Evolutionary conservation across 805 yeast species (phyloP).

Genomic region (Candida insectorum): DNA sequence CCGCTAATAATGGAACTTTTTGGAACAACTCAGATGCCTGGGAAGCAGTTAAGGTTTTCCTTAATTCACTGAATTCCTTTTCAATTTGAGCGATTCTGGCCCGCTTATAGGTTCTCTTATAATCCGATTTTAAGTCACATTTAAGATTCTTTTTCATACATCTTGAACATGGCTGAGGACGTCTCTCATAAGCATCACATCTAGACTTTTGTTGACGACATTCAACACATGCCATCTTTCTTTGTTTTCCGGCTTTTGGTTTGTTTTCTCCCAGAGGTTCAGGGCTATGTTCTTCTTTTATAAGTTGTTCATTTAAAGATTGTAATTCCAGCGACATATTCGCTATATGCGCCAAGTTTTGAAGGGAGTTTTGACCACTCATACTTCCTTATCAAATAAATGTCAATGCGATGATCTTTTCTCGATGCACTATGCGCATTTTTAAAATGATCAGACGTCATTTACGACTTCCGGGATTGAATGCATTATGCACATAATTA

Average conservation of each 20-base stretch:
- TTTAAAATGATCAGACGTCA: no score
- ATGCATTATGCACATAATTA: slow-evolving; percentile 7
- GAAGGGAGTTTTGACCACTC: slow-evolving; percentile 30
- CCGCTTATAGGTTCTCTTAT: slow-evolving; percentile 85
- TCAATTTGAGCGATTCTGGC: slow-evolving; percentile 84
- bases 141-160: slow-evolving; percentile 67
- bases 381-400: no score
- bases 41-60: slow-evolving; percentile 44
- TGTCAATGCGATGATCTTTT: no score
- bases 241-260: slow-evolving; percentile 22
- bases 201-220: slow-evolving; percentile 93
- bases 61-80: slow-evolving; percentile 67
- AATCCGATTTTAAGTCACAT: slow-evolving; percentile 76
- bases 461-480: no score
- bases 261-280: background rate
- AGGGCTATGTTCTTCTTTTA: slow-evolving; percentile 8
- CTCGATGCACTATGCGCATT: no score
- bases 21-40: slow-evolving; percentile 29
- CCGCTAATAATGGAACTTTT: slow-evolving; percentile 22
- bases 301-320: slow-evolving; percentile 24
- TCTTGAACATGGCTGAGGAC: slow-evolving; percentile 79
- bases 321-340: slow-evolving; percentile 42
- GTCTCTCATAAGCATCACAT: slow-evolving; percentile 78
- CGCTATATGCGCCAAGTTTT: slow-evolving; percentile 41
- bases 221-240: slow-evolving; percentile 86